These are phyloP conservation scores for Echinochloa phyllopogon DNA, from an alignment of 176 grass and related monocot genomes.

Conservation along the genomic window DNA sequence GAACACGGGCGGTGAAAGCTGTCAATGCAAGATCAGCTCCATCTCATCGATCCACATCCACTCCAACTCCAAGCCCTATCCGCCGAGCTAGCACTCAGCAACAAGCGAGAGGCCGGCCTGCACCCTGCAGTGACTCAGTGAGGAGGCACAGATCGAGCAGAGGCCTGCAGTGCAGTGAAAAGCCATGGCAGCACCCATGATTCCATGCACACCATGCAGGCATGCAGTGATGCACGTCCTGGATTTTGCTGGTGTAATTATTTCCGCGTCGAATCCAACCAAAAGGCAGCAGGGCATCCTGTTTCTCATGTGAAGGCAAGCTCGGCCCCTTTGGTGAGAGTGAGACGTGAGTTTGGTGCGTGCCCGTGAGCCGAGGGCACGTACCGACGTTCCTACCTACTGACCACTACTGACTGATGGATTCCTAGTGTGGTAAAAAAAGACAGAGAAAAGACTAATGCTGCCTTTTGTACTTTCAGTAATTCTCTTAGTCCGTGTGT, in stretches of 20 bases:
- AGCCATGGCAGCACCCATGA: slow-evolving; percentile 33
- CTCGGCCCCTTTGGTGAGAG: neutral
- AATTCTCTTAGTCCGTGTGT: neutral
- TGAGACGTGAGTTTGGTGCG: slow-evolving; percentile 8
- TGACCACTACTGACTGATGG: neutral
- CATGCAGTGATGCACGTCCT: slow-evolving; percentile 26
- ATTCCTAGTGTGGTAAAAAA: neutral
- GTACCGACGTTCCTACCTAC: slow-evolving; percentile 7
- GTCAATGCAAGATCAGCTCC: neutral
- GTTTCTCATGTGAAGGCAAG: slow-evolving; percentile 50
- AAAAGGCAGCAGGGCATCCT: slow-evolving; percentile 30
- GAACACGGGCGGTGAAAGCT: slow-evolving; percentile 25
- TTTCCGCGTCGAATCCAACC: slow-evolving; percentile 57
- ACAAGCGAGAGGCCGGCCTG: neutral
- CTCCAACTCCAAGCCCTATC: neutral
- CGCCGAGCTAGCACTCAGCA: slow-evolving; percentile 28
- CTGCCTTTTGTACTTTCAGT: neutral
- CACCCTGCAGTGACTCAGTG: neutral
- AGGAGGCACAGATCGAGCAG: neutral
- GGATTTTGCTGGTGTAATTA: slow-evolving; percentile 50
- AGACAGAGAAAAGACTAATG: neutral
- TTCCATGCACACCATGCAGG: slow-evolving; percentile 7
- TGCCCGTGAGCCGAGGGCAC: slow-evolving; percentile 37
- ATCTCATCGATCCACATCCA: neutral
- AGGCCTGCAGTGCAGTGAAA: slow-evolving; percentile 6